Base-by-base conservation (phyloP, 257 asterid species). In the Salvia rosmarinus region DNA sequence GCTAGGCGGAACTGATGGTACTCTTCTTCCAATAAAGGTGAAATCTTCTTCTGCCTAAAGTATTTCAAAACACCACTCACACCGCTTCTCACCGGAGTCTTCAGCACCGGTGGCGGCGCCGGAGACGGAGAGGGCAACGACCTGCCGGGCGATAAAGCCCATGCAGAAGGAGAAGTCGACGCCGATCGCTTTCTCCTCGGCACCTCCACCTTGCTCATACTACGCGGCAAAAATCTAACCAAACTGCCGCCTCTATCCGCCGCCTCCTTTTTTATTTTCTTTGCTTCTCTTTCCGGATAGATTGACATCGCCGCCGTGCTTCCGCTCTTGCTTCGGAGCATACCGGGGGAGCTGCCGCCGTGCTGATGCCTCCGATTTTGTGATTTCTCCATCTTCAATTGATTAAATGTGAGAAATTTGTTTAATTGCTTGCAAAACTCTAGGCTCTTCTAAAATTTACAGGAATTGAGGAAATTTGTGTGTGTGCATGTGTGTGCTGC, bases 101-200 rank as follows among this genome's bases (percentile, higher is more conserved):
- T 83, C 17, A 80, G 80, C 70, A 78, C 77, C 67, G 44, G 70
- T 34, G 76, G 52, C 34, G 76, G 43, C 44, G 57, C 57, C 52
- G 80, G 77, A 13, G 87, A 61, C 9, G 78, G 34, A 23, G 30
- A 25, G 30, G 85, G 71, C 42, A 56, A 12, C 35, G 81, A 66
- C 20, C 96, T 77, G 3, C 96, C 95, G 0, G 95, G 85, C 0
- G 97, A 91, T 68, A 91, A 59, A 8, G 97, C 97, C 97, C 96
- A 91, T 8, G 95, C 96, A 1, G 97, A 89, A 10, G 91, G 95
- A 20, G 97, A 91, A 67, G 86, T 70, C 8, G 84, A 59, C 11
- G 85, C 77, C 6, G 89, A 81, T 59, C 87, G 50, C 25, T 84
- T 50, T 72, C 74, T 78, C 85, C 77, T 75, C 39, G 85, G 82